A percentile compares a stretch with the other conserved stretches of the same genome.
These are phyloP conservation scores for Candida silvicultrix DNA, from an alignment of 805 yeast species.

Conservation along the genomic window DNA sequence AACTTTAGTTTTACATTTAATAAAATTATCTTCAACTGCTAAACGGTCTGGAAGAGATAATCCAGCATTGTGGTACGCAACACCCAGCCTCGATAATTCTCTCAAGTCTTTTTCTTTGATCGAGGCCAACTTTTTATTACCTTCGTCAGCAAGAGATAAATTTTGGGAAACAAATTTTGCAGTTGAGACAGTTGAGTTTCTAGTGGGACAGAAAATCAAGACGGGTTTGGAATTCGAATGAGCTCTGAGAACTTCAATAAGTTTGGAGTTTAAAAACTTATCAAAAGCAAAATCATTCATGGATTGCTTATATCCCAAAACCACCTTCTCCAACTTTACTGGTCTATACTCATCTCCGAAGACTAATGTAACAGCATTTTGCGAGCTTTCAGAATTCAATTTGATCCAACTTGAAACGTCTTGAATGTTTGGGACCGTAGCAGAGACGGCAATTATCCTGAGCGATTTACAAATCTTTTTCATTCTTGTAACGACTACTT, in stretches of 20 bases:
- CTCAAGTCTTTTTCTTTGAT: slow-evolving; percentile 25
- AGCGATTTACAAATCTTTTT: slow-evolving; percentile 28
- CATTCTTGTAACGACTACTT: slow-evolving; percentile 43
- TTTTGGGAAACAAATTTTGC: slow-evolving; percentile 34
- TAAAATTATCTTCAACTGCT: slow-evolving; percentile 38
- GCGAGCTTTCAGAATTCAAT: slow-evolving; percentile 10
- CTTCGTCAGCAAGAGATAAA: slow-evolving; percentile 4
- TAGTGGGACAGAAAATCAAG: slow-evolving; percentile 47
- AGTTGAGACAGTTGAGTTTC: slow-evolving; percentile 40
- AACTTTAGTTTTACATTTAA: slow-evolving; percentile 34
- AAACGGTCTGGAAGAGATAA: slow-evolving; percentile 39
- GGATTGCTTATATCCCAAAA: slow-evolving; percentile 34
- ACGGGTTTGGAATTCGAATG: slow-evolving; percentile 38
- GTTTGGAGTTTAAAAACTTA: slow-evolving; percentile 32
- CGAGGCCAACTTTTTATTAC: background rate
- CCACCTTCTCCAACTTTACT: slow-evolving; percentile 33
- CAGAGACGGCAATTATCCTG: slow-evolving; percentile 43
- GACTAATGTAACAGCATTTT: slow-evolving; percentile 29
- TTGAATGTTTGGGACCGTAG: slow-evolving; percentile 45
- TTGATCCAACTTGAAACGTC: slow-evolving; percentile 43
- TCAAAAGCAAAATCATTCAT: slow-evolving; percentile 45
- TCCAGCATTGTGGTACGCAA: slow-evolving; percentile 59
- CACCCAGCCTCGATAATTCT: slow-evolving; percentile 25
- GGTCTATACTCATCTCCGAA: slow-evolving; percentile 45
- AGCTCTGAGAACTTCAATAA: slow-evolving; percentile 31